Evolutionary conservation across 768 basidiomycete genomes (phyloP).

Genomic region (Pilatotrama ljubarskyi): DNA sequence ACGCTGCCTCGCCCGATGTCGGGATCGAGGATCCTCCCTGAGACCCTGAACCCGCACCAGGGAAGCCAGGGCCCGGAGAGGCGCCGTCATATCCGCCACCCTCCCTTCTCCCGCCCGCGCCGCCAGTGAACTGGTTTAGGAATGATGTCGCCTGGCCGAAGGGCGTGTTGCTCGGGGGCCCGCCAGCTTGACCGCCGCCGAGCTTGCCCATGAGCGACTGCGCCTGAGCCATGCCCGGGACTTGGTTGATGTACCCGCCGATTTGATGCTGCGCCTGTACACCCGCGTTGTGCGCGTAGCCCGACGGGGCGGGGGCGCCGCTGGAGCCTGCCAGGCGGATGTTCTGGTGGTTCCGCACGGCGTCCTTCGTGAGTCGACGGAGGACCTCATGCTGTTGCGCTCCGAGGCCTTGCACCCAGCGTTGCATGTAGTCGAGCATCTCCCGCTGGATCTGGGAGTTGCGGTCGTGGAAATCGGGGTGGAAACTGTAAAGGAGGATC

Average conservation of each 20-base stretch:
- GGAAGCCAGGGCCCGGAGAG: neutral
- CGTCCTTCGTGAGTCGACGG: conserved; percentile 58
- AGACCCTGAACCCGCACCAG: neutral
- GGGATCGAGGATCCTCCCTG: neutral
- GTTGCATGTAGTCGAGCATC: conserved; percentile 69
- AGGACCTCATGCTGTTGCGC: conserved; percentile 49
- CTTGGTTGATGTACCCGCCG: conserved; percentile 37
- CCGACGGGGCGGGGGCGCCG: conserved; percentile 42
- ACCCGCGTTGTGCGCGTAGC: conserved; percentile 49
- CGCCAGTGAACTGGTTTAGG: conserved; percentile 10
- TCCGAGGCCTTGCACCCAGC: conserved; percentile 59
- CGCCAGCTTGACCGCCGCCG: neutral
- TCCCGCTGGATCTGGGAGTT: conserved; percentile 68
- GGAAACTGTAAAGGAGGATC: conserved; percentile 53
- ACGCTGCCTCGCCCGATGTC: conserved; percentile 9
- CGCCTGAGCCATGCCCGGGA: conserved; percentile 21
- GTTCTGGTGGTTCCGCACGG: conserved; percentile 74
- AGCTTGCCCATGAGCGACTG: conserved; percentile 19
- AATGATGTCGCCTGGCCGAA: conserved; percentile 4
- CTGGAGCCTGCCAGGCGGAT: conserved; percentile 58
- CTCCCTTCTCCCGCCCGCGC: neutral
- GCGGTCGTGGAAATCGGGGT: conserved; percentile 76
- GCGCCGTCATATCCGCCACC: neutral
- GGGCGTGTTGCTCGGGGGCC: neutral
- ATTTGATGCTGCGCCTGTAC: conserved; percentile 49